Conservation (phyloP, 2,329 filamentous ascomycete species). For the Madurella fahalii region DNA sequence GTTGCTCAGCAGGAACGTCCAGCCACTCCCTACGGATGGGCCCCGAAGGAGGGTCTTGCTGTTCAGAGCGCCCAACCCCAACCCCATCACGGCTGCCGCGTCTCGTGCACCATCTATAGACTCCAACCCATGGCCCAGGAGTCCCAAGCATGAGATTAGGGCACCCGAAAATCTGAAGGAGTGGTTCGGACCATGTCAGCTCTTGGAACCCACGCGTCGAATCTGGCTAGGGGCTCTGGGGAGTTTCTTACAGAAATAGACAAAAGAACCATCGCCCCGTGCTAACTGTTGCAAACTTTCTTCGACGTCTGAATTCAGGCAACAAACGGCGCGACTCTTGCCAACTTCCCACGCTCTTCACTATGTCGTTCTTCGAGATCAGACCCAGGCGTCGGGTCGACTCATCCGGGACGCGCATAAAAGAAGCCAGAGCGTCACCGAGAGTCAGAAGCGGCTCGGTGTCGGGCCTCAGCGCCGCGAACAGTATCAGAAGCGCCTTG, state of each 20-base stretch:
- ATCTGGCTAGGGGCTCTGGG: too few species aligned
- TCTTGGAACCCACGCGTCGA: too few species aligned
- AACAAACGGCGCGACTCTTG: background rate
- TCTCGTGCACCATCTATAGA: background rate
- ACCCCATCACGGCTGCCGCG: background rate
- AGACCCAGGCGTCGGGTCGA: background rate
- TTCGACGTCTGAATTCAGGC: background rate
- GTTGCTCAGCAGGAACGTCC: constrained; percentile 27
- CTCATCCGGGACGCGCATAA: background rate
- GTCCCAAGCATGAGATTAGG: background rate
- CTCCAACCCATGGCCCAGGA: background rate
- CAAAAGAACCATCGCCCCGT: background rate
- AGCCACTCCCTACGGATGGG: background rate
- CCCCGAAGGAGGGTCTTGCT: constrained; percentile 1
- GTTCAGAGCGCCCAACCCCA: background rate
- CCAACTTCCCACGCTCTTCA: background rate
- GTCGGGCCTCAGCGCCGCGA: background rate
- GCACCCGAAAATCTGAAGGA: too few species aligned
- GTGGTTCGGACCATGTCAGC: too few species aligned
- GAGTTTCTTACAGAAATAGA: background rate
- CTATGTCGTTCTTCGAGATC: background rate
- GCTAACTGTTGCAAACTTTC: background rate
- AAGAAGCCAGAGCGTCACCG: constrained; percentile 2
- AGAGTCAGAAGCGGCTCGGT: background rate
- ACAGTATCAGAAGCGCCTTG: background rate